Percentiles rank a stretch among this genome's conserved stretches.
Conservation (phyloP, 495 filamentous ascomycete species). For the Bacidia gigantensis region DNA sequence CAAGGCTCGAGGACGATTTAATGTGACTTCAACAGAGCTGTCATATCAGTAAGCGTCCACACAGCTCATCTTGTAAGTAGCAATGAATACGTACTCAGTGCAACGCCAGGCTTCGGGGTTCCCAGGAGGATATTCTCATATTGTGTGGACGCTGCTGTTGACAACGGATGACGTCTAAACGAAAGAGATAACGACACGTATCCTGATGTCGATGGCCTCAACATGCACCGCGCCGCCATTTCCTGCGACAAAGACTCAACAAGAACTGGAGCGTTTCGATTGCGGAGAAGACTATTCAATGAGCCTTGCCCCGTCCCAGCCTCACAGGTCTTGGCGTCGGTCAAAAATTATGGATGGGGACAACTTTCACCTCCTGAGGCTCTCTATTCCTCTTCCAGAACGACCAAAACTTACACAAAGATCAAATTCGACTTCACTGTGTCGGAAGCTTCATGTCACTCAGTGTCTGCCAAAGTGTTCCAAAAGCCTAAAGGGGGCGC, state of each 20-base stretch:
- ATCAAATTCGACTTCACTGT: background rate
- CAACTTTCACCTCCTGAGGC: background rate
- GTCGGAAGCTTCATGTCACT: background rate
- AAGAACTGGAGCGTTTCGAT: background rate
- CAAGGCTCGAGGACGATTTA: constrained; percentile 87
- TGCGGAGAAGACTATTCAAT: background rate
- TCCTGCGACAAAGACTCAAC: background rate
- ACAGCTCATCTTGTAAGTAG: background rate
- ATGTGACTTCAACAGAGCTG: constrained; percentile 49
- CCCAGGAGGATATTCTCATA: constrained; percentile 78
- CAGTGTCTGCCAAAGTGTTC: background rate
- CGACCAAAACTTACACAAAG: background rate
- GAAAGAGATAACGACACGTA: constrained; percentile 19
- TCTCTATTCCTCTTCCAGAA: background rate
- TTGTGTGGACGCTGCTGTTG: constrained; percentile 11
- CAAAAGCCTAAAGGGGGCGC: constrained; percentile 4
- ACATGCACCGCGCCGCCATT: constrained; percentile 12
- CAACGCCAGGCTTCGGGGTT: constrained; percentile 74
- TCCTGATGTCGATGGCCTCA: constrained; percentile 47
- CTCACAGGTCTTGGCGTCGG: background rate
- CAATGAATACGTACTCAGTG: constrained; percentile 49
- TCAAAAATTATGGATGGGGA: background rate
- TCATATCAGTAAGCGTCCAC: background rate
- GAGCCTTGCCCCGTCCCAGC: too few relatives aligned
- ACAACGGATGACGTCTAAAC: background rate